A percentile compares a stretch with the other conserved stretches of the same genome.
Conservation (phyloP, 352 stramenopile genomes). For the Globisporangium heterothallicum region DNA sequence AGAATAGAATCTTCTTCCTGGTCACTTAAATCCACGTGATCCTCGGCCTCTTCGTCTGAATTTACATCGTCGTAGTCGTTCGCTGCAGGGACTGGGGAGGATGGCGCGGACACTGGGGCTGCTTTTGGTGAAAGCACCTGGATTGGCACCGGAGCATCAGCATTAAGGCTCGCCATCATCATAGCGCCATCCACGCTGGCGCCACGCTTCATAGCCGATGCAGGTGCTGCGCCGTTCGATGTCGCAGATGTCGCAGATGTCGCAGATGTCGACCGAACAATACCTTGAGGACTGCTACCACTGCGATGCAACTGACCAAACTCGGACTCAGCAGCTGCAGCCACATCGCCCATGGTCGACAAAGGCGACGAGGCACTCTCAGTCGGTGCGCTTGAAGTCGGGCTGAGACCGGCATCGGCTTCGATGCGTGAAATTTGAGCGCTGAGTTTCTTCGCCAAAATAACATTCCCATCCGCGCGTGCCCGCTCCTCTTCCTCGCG, state of each 20-base stretch:
- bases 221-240: slow-evolving; percentile 3
- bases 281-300: slow-evolving; percentile 17
- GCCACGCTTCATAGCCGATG: slow-evolving; percentile 32
- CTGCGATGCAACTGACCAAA: slow-evolving; percentile 23
- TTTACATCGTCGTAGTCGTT: slow-evolving; percentile 82
- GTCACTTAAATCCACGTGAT: slow-evolving; percentile 69
- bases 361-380: slow-evolving; percentile 17
- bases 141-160: slow-evolving; percentile 17
- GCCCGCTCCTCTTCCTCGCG: slow-evolving; percentile 77
- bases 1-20: slow-evolving; percentile 48
- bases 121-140: slow-evolving; percentile 17
- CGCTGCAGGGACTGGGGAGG: slow-evolving; percentile 6
- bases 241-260: slow-evolving; percentile 4
- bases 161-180: slow-evolving; percentile 16
- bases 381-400: slow-evolving; percentile 1
- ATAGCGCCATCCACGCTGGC: slow-evolving; percentile 21
- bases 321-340: slow-evolving; percentile 12
- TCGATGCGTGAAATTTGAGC: slow-evolving; percentile 73
- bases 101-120: slow-evolving; percentile 27
- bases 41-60: slow-evolving; percentile 74
- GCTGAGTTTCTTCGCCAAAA: slow-evolving; percentile 71
- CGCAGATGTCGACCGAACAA: slow-evolving; percentile 9
- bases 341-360: slow-evolving; percentile 39
- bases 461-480: slow-evolving; percentile 67
- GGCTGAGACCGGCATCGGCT: slow-evolving; percentile 31